Percentiles rank a stretch among this genome's conserved stretches.
These are phyloP conservation scores for Smittium mucronatum DNA, from an alignment of 371 early-diverging fungal genomes.

Conservation along the genomic window DNA sequence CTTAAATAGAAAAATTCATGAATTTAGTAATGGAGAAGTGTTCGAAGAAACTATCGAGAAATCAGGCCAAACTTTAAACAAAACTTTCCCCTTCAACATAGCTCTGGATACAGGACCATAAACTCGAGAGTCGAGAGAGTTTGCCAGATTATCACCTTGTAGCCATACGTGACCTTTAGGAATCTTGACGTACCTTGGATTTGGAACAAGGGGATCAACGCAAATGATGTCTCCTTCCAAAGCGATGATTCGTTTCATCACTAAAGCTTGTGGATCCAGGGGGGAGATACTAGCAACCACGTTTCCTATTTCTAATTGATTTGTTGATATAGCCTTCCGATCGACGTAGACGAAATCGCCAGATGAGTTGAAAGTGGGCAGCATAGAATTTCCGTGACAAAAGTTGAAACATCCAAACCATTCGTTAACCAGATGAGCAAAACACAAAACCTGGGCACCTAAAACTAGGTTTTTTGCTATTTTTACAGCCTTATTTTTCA, in stretches of 20 bases:
- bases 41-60: no score
- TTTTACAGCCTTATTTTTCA: background rate
- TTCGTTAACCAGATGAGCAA: slow-evolving; percentile 23
- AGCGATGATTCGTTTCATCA: slow-evolving; percentile 45
- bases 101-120: slow-evolving; percentile 51
- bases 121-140: slow-evolving; percentile 45
- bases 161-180: slow-evolving; percentile 33
- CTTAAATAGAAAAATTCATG: no score
- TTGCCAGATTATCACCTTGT: slow-evolving; percentile 44
- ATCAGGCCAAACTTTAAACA: slow-evolving; percentile 27
- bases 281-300: slow-evolving; percentile 43
- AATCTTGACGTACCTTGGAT: slow-evolving; percentile 19
- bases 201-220: slow-evolving; percentile 24
- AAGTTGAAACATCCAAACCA: slow-evolving; percentile 20
- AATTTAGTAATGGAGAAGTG: no score
- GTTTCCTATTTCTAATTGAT: slow-evolving; percentile 36
- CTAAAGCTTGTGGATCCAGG: slow-evolving; percentile 25
- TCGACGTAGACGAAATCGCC: slow-evolving; percentile 41
- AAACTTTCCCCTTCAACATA: slow-evolving; percentile 37
- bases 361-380: slow-evolving; percentile 41
- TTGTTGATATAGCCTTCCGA: slow-evolving; percentile 26
- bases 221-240: slow-evolving; percentile 31
- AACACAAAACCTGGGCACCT: slow-evolving; percentile 22
- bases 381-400: slow-evolving; percentile 43
- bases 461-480: slow-evolving; percentile 1